Conservation (phyloP, 176 grass and related monocot species). For the Cenchrus fungigraminus region DNA sequence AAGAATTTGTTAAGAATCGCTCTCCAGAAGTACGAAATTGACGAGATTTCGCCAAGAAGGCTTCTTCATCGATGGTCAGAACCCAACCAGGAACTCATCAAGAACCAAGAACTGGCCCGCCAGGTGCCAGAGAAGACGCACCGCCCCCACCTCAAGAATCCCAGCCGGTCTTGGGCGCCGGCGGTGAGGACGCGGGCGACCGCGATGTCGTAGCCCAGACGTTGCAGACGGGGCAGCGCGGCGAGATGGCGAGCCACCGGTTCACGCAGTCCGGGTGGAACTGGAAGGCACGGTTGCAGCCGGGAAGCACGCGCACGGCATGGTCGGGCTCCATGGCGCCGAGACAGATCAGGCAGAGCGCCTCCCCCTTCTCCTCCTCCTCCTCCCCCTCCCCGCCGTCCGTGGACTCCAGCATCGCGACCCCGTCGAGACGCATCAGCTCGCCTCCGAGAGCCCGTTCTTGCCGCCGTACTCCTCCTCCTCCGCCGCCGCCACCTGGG, state of each 20-base stretch:
- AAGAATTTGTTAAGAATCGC: conserved; percentile 26
- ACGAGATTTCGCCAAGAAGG: neutral
- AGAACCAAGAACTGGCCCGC: conserved; percentile 48
- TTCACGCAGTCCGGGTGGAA: conserved; percentile 53
- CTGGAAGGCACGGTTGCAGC: conserved; percentile 67
- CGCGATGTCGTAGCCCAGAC: conserved; percentile 23
- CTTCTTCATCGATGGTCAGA: conserved; percentile 16
- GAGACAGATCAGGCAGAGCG: conserved; percentile 64
- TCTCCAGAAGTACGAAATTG: conserved; percentile 25
- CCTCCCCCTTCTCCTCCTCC: neutral
- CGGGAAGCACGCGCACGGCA: conserved; percentile 59
- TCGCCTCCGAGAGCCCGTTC: conserved; percentile 54
- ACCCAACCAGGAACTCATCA: conserved; percentile 35
- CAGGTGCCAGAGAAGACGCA: conserved; percentile 7
- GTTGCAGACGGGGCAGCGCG: conserved; percentile 60
- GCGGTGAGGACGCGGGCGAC: neutral
- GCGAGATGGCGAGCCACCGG: conserved; percentile 55
- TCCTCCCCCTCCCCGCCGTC: conserved; percentile 3
- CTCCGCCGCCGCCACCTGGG: neutral
- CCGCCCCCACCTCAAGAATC: conserved; percentile 35
- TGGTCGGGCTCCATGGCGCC: conserved; percentile 49
- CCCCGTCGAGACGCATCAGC: conserved; percentile 36
- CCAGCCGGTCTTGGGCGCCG: conserved; percentile 31
- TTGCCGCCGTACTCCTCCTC: conserved; percentile 1
- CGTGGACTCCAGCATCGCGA: neutral